phyloP scores from a whole-genome alignment of 2,329 filamentous ascomycete genomes.

The Stylonectria norvegica region DNA sequence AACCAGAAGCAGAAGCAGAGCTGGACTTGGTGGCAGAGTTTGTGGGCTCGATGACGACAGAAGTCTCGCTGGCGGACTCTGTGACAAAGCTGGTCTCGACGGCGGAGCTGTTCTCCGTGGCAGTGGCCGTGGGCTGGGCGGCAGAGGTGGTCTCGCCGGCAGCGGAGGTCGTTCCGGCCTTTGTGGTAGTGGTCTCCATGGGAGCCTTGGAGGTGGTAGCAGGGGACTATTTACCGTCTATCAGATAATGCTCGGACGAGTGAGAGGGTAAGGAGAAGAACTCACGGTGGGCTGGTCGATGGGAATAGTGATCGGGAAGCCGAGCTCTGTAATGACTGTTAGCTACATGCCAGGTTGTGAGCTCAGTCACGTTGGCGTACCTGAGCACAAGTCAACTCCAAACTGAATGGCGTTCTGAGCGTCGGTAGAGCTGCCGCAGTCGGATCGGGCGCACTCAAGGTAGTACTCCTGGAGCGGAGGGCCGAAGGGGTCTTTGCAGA shows the following conservation, averaged over 20 bases:
- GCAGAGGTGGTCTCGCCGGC: not conserved
- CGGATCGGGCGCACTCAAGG: conserved; percentile 17
- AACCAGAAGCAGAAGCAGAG: not conserved
- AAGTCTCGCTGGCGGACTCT: not conserved
- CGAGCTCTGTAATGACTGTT: no score
- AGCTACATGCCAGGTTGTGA: no score
- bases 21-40: not conserved
- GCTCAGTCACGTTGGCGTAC: no score
- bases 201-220: not conserved
- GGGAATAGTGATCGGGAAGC: conserved; percentile 5
- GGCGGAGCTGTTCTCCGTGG: not conserved
- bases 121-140: not conserved
- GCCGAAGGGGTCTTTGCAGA: conserved; percentile 19
- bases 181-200: not conserved
- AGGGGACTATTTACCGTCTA: not conserved
- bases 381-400: conserved; percentile 30
- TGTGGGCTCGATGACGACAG: not conserved
- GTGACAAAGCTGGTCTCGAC: no score
- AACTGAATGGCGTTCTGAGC: conserved; percentile 16
- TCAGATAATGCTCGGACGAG: no score
- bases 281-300: not conserved
- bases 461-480: conserved; percentile 21
- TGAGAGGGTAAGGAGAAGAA: no score
- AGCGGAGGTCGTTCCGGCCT: not conserved
- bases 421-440: conserved; percentile 9